Percentiles rank a stretch among this genome's conserved stretches.
These are phyloP conservation scores for Blastocystis sp. DNA, from an alignment of 352 stramenopile genomes.

Conservation along the genomic window DNA sequence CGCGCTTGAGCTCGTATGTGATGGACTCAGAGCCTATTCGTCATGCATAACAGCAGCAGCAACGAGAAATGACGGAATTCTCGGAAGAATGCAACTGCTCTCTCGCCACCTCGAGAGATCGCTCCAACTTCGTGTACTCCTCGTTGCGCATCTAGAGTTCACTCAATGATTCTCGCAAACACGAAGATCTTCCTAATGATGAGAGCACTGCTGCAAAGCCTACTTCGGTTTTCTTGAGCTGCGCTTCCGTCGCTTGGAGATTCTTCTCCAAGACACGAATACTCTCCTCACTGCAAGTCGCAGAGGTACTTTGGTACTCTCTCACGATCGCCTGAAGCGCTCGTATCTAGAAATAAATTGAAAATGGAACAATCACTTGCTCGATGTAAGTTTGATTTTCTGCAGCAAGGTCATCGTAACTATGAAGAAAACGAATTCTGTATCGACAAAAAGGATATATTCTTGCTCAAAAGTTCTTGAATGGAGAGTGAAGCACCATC, in stretches of 20 bases:
- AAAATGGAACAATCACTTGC: background rate
- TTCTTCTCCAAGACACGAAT: slow-evolving; percentile 12
- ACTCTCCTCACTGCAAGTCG: background rate
- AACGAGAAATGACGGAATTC: slow-evolving; percentile 37
- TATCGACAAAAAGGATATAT: slow-evolving; percentile 39
- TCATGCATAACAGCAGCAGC: background rate
- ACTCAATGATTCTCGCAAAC: background rate
- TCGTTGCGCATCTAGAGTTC: background rate
- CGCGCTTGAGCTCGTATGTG: background rate
- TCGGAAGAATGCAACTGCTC: background rate
- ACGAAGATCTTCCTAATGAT: slow-evolving; percentile 4
- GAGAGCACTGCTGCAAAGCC: background rate
- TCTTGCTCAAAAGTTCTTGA: slow-evolving; percentile 2
- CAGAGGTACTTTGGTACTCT: background rate
- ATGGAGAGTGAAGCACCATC: background rate
- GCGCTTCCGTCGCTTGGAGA: slow-evolving; percentile 29
- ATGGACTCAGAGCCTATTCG: background rate
- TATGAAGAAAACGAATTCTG: background rate
- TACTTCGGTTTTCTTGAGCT: slow-evolving; percentile 31
- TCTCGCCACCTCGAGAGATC: background rate
- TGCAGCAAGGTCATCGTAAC: background rate
- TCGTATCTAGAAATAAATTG: background rate
- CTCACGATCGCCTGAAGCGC: slow-evolving; percentile 38
- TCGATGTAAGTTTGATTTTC: slow-evolving; percentile 59
- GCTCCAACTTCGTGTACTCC: background rate